Evolutionary conservation across 805 yeast species (phyloP), one percentile per base, ranked within the genome.

Genomic region (Zygoascus biomembranicola): DNA sequence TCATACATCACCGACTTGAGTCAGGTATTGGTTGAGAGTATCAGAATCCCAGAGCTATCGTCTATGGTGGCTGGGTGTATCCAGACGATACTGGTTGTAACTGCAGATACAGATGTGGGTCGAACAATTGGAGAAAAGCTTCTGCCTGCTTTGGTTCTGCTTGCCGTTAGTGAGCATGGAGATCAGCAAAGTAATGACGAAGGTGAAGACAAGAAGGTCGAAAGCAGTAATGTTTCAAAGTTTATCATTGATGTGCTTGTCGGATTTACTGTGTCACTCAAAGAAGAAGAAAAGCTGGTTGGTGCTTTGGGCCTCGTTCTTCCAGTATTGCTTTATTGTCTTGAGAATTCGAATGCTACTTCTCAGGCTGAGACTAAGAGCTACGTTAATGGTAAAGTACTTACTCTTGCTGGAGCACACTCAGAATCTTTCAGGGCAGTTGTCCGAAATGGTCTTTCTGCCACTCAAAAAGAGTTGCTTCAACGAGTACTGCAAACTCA

Each of bases 41-140:
- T 81, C 8, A 49, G 59, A 0, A 63, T 70, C 5, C 63, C 69
- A 2, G 73, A 68, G n/a, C 63, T 67, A 8, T 59, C 73, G 8
- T 65, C 72, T 0, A 69, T 79, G 9, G 72, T 79, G 0, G 71
- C 82, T 11, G 90, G 84, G 57, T 83, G 94, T 14, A 71, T 85
- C 50, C 83, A 77, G 59, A 73, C 83, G 0, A 69, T 87, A 44
- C 71, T 85, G 43, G 63, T 68, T 8, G 72, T 71, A 43, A 63
- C 71, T 39, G 53, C 59, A 20, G 59, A 61, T 52, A 69, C 37
- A 2, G 57, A 61, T 3, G 65, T 73, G 4, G 69, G 76, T 8
- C 66, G 70, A 4, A 52, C 60, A 3, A 64, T 78, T 1, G 68
- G 82, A 41, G 73, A 74, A 52, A 68, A 67, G 14, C 63, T 80